Percentiles rank a stretch among this genome's conserved stretches.
These are phyloP conservation scores for Vishniacozyma victoriae DNA, from an alignment of 768 basidiomycete species.

Conservation along the genomic window DNA sequence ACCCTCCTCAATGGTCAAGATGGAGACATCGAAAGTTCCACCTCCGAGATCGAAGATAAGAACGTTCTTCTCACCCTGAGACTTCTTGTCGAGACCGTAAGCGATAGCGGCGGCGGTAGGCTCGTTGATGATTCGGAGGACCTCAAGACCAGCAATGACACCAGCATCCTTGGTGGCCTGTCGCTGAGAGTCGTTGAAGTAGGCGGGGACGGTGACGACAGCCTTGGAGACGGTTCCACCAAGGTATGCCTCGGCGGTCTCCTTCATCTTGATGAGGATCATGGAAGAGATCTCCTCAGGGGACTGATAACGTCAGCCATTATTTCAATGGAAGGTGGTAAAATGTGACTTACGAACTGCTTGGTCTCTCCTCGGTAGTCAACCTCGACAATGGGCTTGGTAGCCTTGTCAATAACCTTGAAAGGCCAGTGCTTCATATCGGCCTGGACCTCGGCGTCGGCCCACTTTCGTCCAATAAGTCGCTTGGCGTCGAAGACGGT, in stretches of 20 bases:
- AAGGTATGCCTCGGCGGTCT: slow-evolving; percentile 96
- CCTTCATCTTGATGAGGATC: slow-evolving; percentile 97
- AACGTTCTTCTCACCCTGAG: slow-evolving; percentile 81
- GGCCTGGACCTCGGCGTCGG: slow-evolving; percentile 52
- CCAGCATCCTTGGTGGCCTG: slow-evolving; percentile 99
- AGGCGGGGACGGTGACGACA: slow-evolving; percentile 96
- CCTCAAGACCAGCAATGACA: slow-evolving; percentile 85
- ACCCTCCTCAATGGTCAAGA: slow-evolving; percentile 88
- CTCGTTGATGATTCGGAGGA: slow-evolving; percentile 97
- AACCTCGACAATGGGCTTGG: slow-evolving; percentile 74
- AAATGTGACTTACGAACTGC: slow-evolving; percentile 63
- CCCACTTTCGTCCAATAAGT: slow-evolving; percentile 67
- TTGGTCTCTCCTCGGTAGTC: slow-evolving; percentile 70
- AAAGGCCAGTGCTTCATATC: slow-evolving; percentile 61
- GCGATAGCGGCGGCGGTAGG: slow-evolving; percentile 96
- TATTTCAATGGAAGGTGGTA: background rate
- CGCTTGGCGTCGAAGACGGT: slow-evolving; percentile 98
- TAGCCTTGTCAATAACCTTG: slow-evolving; percentile 66
- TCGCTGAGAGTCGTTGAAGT: slow-evolving; percentile 99
- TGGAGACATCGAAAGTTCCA: slow-evolving; percentile 97
- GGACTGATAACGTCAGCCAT: slow-evolving; percentile 52
- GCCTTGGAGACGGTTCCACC: slow-evolving; percentile 94
- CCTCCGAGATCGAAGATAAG: slow-evolving; percentile 98
- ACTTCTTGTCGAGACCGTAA: slow-evolving; percentile 94
- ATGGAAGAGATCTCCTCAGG: slow-evolving; percentile 94